Base-by-base conservation (phyloP, 345 rosid genomes). In the Xanthoceras sorbifolium region DNA sequence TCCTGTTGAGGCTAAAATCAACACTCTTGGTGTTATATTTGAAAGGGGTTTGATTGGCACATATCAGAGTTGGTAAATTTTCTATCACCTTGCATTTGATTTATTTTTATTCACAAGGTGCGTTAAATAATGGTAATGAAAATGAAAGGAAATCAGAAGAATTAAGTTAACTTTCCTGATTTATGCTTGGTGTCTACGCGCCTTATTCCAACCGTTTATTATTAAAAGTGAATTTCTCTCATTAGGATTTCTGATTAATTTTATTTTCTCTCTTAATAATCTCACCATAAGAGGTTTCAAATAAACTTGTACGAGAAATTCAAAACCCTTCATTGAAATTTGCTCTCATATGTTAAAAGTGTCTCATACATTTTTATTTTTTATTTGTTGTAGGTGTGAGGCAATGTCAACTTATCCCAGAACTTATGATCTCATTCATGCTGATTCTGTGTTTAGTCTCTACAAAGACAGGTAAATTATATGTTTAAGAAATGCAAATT, bases 331-430 rank as follows among this genome's bases (percentile, higher is more conserved):
- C 20, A 8, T 6, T 8, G 42, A 38, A 38, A n/a, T n/a, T n/a
- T n/a, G n/a, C n/a, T n/a, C n/a, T n/a, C n/a, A n/a, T n/a, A n/a
- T n/a, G n/a, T n/a, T n/a, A n/a, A n/a, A n/a, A n/a, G 11, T 11
- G n/a, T 3, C 14, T 36, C 12, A 6, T 46, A 12, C 32, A 3
- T 2, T 34, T 6, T 69, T 12, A 34, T 26, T 32, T 17, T 64
- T 14, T 4, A 0, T 54, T 50, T 4, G 1, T 54, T 50, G 40
- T 79, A 90, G 92, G 94, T 90, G 94, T 15, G 94, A 90, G 74
- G 94, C 94, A 15, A 89, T 90, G 91, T 90, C 94, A 7, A 90
- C 94, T 29, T 90, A 90, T 82, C 91, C 93, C 1, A 87, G 92
- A 63, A 86, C 91, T 46, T 90, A 87, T 34, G 94, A 90, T 38